phyloP scores from a whole-genome alignment of 345 rosid genomes.

The Citrus cavaleriei region DNA sequence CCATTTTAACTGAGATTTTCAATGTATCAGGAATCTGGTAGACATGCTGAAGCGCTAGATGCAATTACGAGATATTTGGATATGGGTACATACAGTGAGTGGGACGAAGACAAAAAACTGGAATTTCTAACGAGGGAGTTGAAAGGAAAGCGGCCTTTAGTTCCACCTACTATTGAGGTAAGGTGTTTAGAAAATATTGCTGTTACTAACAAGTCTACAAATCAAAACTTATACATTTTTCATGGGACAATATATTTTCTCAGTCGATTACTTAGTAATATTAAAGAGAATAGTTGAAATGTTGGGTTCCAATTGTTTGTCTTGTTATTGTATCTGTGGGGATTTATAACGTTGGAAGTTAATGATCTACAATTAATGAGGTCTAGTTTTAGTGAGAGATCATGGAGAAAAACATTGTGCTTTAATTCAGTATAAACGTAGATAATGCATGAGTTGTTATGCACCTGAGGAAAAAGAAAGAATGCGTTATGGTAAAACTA shows the following conservation, averaged over 20 bases:
- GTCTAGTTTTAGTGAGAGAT: background rate
- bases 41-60: constrained; percentile 85
- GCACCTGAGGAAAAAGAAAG: background rate
- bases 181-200: constrained; percentile 12
- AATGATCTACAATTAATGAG: background rate
- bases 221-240: background rate
- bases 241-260: background rate
- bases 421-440: background rate
- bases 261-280: background rate
- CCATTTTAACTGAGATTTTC: constrained; percentile 15
- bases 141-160: constrained; percentile 89
- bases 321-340: background rate
- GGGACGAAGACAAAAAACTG: constrained; percentile 93
- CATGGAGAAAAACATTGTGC: background rate
- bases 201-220: background rate
- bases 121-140: constrained; percentile 81
- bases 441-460: background rate
- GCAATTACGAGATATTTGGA: constrained; percentile 84
- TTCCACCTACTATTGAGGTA: constrained; percentile 83
- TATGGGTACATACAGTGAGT: constrained; percentile 90
- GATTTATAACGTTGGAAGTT: background rate
- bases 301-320: background rate
- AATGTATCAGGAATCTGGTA: constrained; percentile 70
- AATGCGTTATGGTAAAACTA: background rate
- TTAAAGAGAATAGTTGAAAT: background rate